A percentile compares a stretch with the other conserved stretches of the same genome.
phyloP scores from a whole-genome alignment of 352 stramenopile genomes.

The Pythium sukuiense region DNA sequence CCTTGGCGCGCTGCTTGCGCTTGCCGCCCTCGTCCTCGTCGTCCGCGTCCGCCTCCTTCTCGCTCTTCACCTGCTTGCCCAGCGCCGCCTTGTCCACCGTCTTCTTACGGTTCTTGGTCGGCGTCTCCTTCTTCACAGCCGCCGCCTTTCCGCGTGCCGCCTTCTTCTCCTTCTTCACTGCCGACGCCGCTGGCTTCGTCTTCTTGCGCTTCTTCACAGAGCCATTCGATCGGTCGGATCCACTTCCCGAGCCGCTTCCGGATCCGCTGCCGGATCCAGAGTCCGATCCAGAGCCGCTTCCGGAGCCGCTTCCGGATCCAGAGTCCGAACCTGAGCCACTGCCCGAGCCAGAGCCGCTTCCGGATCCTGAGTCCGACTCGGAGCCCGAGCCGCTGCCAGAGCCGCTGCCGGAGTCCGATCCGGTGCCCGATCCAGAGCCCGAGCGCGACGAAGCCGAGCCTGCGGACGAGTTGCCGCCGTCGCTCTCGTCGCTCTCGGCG shows the following conservation, averaged over 20 bases:
- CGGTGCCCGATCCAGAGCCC: constrained; percentile 20
- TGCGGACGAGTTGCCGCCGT: constrained; percentile 54
- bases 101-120: constrained; percentile 27
- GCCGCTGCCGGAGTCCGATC: constrained; percentile 30
- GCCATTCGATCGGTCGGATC: constrained; percentile 37
- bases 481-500: constrained; percentile 70
- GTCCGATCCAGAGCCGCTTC: constrained; percentile 35
- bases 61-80: constrained; percentile 36
- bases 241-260: constrained; percentile 25
- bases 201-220: constrained; percentile 36
- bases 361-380: constrained; percentile 31
- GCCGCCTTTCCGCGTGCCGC: constrained; percentile 32
- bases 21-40: constrained; percentile 42
- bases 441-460: constrained; percentile 61
- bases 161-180: constrained; percentile 40
- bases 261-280: constrained; percentile 32
- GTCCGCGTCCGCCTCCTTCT: constrained; percentile 58
- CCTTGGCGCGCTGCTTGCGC: constrained; percentile 30
- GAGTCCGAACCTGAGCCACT: constrained; percentile 31
- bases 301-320: constrained; percentile 14
- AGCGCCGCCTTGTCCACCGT: constrained; percentile 37
- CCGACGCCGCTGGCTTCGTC: constrained; percentile 29
- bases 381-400: constrained; percentile 29
- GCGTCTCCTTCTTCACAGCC: constrained; percentile 19
- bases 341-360: constrained; percentile 27